phyloP scores from a whole-genome alignment of 345 rosid species.

The Citrus inodora region DNA sequence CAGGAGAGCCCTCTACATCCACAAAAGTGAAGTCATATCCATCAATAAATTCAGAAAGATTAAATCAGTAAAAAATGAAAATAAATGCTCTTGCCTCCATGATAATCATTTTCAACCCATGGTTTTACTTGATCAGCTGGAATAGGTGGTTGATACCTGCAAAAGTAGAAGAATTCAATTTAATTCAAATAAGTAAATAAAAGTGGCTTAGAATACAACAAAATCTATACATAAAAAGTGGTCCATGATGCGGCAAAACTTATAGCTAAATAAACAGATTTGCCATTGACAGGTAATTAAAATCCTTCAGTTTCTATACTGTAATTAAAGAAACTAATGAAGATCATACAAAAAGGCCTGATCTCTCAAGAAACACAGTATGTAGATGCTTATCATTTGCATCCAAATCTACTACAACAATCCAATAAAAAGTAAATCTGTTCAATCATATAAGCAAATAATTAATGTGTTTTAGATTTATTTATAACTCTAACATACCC shows the following conservation, averaged over 20 bases:
- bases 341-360: neutral
- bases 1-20: conserved; percentile 21
- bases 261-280: neutral
- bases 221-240: neutral
- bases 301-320: neutral
- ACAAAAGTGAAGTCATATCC: neutral
- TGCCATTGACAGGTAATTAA: neutral
- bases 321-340: neutral
- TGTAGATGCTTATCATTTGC: neutral
- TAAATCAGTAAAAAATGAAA: neutral
- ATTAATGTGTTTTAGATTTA: neutral
- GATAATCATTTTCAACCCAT: conserved; percentile 20
- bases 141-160: conserved; percentile 34
- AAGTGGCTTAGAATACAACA: neutral
- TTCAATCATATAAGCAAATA: neutral
- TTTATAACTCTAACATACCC: conserved; percentile 15
- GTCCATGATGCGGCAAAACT: neutral
- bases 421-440: neutral
- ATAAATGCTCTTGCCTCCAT: conserved; percentile 21
- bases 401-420: neutral
- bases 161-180: neutral
- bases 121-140: conserved; percentile 36
- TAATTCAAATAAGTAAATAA: neutral
- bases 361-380: neutral
- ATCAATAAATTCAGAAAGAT: neutral